Base-by-base conservation (phyloP, 1,284 basidiomycete genomes). In the Pyrrhoderma noxium region DNA sequence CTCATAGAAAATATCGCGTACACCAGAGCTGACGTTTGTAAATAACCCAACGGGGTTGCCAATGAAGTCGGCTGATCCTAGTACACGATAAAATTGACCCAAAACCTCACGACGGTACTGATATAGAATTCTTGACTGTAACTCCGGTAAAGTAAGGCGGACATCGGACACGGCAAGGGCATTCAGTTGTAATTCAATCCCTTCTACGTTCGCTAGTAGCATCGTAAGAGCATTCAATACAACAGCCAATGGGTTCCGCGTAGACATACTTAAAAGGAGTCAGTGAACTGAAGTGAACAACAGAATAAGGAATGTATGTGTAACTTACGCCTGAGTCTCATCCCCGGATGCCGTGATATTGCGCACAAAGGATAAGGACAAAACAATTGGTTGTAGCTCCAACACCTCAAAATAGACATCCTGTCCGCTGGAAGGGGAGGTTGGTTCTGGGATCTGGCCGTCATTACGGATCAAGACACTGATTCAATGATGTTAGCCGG, bases 1-100 rank as follows among this genome's bases (percentile, higher is more conserved):
- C 68, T 98, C 96, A 63, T 99, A 98, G 74, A 99, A 99, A 59
- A 99, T 94, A 66, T 99, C 96, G 44, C 90, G 89, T 7, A 99
- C 92, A n/a, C 96, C 96, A 21, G 93, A 97, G 63, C 92, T 95
- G 63, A 99, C 94, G 63, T 98, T 99, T 56, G 91, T 97, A 75
- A 99, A 99, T 47, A 99, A 75, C 11, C 95, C 95, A 25, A 98
- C 93, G 3, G 95, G 95, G 61, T 89, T 89, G 7, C 82, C 87
- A 56, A 90, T 85, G 70, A 99, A 97, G 68, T 99, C 95, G 0
- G 95, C 94, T 2, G 93, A 95, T 23, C 96, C 96, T 7, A 99
- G 76, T 23, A 99, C 91, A 25, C 96, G 85, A 67, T 99, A 98
- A 8, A 99, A 75, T 65, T 99, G 96, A 25, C 91, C 85, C 25